These are phyloP conservation scores for Hordeum marinum DNA, from an alignment of 176 grass and related monocot genomes.

Conservation along the genomic window DNA sequence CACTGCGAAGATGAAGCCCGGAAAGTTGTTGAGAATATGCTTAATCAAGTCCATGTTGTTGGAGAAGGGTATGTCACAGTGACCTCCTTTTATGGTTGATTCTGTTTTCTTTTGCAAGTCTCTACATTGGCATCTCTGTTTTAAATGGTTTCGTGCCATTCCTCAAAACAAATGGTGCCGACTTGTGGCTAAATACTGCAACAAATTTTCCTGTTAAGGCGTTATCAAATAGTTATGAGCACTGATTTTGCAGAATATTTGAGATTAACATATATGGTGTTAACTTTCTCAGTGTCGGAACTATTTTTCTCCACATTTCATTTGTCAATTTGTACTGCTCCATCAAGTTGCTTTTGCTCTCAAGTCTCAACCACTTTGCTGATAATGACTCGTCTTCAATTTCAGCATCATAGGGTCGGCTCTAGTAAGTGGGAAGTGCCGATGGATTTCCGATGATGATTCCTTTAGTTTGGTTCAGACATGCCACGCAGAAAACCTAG, in stretches of 20 bases:
- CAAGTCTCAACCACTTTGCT: slow-evolving; percentile 6
- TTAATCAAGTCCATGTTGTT: slow-evolving; percentile 80
- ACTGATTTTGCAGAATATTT: background rate
- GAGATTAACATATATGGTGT: background rate
- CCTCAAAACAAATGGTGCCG: background rate
- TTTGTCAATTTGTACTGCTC: background rate
- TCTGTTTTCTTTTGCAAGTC: slow-evolving; percentile 17
- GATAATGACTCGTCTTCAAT: slow-evolving; percentile 9
- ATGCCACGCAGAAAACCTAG: slow-evolving; percentile 37
- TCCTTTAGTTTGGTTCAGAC: slow-evolving; percentile 34
- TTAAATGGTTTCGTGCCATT: background rate
- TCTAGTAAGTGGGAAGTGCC: slow-evolving; percentile 47
- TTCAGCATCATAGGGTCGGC: slow-evolving; percentile 70
- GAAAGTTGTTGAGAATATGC: slow-evolving; percentile 61
- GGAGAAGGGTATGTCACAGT: slow-evolving; percentile 79
- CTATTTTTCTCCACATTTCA: background rate
- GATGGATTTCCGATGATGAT: slow-evolving; percentile 64
- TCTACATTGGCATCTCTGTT: background rate
- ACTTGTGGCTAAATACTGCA: background rate
- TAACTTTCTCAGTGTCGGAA: background rate
- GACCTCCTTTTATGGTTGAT: background rate
- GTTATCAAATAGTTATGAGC: background rate
- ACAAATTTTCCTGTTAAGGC: background rate
- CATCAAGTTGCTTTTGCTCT: background rate
- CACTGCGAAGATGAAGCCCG: slow-evolving; percentile 71